Evolutionary conservation across 1,139 yeast genomes (phyloP).

Genomic region (Barnettozyma hawaiiensis): DNA sequence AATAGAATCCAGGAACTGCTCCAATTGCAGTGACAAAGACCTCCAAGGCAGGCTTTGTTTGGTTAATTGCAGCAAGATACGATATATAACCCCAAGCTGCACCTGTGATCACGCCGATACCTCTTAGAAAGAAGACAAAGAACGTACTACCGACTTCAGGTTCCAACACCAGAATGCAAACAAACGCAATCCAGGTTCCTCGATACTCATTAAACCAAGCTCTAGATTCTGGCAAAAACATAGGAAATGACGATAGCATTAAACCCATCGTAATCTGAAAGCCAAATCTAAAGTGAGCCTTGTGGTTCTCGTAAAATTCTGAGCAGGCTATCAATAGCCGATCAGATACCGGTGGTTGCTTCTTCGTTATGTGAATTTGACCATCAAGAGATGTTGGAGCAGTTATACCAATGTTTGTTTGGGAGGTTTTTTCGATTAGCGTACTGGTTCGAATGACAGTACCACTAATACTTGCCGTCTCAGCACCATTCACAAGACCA

Average conservation of each 20-base stretch:
- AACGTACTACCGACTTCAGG: conserved; percentile 48
- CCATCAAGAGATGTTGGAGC: conserved; percentile 6
- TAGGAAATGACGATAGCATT: conserved; percentile 43
- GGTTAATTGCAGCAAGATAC: conserved; percentile 37
- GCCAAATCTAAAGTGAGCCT: conserved; percentile 38
- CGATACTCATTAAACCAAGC: conserved; percentile 40
- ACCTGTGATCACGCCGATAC: conserved; percentile 41
- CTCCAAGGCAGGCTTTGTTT: conserved; percentile 38
- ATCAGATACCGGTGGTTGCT: conserved; percentile 1
- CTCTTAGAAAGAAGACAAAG: conserved; percentile 40
- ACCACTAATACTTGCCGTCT: conserved; percentile 33
- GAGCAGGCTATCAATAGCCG: conserved; percentile 2
- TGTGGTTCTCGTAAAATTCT: conserved; percentile 25
- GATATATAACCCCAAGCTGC: conserved; percentile 45
- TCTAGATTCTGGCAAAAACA: conserved; percentile 40
- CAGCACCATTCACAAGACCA: conserved; percentile 24
- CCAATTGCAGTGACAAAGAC: conserved; percentile 38
- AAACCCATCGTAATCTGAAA: conserved; percentile 40
- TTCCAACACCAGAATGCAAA: conserved; percentile 43
- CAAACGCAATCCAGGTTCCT: conserved; percentile 50
- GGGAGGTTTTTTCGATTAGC: conserved; percentile 5
- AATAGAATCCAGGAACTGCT: conserved; percentile 41
- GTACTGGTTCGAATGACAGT: conserved; percentile 14
- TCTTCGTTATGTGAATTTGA: not conserved
- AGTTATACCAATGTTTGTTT: not conserved